Base-by-base conservation (phyloP, 1,139 yeast genomes). In the Geotrichum carabidarum region DNA sequence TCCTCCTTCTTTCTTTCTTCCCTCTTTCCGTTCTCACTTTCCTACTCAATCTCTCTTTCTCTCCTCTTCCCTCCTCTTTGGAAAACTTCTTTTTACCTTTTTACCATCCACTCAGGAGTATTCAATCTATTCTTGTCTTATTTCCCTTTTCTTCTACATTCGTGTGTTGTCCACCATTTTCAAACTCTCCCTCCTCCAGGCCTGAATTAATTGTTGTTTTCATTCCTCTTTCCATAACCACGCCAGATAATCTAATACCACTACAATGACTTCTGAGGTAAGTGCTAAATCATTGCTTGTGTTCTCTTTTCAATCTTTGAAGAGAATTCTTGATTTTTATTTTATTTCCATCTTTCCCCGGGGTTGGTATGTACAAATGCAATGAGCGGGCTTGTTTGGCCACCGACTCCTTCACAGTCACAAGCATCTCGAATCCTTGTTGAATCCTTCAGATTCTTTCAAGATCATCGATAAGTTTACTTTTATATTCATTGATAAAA, bases 251-350 rank as follows among this genome's bases (percentile, higher is more conserved):
- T 17, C 37, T 14, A 12, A n/a, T 14, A 44, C 48, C 48, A 18
- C 38, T n/a, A 35, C 17, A 45, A 45, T 45, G 49, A 12, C 49
- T 15, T 35, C 49, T 36, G 49, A 45, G 17, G 49, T 45, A 45
- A 45, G 49, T 44, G 12, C 32, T 27, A 11, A n/a, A 37, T 15
- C 18, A 4, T 47, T 47, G 3, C 2, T 18, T 47, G n/a, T 27
- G 14, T 22, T 30, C 30, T 15, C 30, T 22, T 27, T 15, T 36
- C 15, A 22, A 22, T 22, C 27, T 3, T 22, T 22, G 5, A 22
- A 22, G 27, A 22, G 27, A 22, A 22, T 22, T 22, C 27, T 22
- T 22, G 27, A 3, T 5, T 22, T 22, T 22, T 22, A 3, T 22
- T 22, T 22, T 22, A 22, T 3, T 22, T 22, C 4, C 5, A 3